Evolutionary conservation across 208 protist species (phyloP).

Genomic region (Leishmania turanica): DNA sequence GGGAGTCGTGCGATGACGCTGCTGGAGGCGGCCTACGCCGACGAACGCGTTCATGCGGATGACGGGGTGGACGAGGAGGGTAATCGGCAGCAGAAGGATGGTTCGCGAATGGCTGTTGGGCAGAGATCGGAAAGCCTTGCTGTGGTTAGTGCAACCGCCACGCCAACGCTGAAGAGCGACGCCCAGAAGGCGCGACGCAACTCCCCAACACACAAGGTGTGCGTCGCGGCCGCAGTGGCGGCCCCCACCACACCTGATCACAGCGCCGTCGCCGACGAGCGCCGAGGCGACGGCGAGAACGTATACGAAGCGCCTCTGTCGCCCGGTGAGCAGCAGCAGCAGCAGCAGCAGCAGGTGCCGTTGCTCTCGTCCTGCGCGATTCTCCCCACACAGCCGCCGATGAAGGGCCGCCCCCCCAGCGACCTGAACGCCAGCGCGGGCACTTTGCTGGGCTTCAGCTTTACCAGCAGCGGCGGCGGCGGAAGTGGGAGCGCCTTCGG

Average conservation of each 20-base stretch:
- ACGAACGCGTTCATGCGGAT: neutral
- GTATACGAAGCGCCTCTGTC: neutral
- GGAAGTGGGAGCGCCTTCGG: slow-evolving; percentile 14
- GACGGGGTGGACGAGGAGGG: neutral
- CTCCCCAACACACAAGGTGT: neutral
- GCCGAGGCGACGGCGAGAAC: neutral
- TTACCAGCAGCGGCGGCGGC: slow-evolving; percentile 10
- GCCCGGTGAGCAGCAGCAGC: neutral
- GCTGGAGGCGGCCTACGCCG: slow-evolving; percentile 6
- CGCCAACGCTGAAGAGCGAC: neutral
- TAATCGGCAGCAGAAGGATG: neutral
- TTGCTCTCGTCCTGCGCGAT: neutral
- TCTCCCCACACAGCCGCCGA: neutral
- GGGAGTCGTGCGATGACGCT: slow-evolving; percentile 1
- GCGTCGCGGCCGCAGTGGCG: neutral
- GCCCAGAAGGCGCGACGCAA: neutral
- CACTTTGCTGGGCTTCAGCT: slow-evolving; percentile 2
- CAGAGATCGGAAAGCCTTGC: neutral
- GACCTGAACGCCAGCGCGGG: neutral
- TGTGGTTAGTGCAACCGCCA: neutral
- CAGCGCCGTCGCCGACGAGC: neutral
- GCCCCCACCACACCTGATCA: neutral
- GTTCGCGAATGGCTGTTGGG: neutral
- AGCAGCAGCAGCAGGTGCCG: neutral
- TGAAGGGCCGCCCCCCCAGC: neutral